Evolutionary conservation across 345 rosid species (phyloP).

Genomic region (Xanthoceras sorbifolium): DNA sequence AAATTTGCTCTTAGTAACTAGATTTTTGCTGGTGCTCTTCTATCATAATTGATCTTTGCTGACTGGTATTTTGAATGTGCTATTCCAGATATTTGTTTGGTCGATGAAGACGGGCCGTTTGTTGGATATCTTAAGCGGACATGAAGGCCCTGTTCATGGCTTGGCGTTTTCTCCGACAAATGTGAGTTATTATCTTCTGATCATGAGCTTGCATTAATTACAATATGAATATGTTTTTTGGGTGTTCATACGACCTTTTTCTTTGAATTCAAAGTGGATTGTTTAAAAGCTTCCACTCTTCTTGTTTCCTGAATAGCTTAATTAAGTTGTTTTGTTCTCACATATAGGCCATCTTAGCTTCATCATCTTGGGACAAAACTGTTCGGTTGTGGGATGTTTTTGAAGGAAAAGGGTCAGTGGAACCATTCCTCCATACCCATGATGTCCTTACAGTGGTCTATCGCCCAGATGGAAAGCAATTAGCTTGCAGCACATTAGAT

Average conservation of each 20-base stretch:
- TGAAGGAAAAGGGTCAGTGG: conserved; percentile 87
- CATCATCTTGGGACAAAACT: conserved; percentile 97
- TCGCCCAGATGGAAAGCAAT: conserved; percentile 95
- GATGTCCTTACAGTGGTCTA: conserved; percentile 85
- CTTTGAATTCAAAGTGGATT: neutral
- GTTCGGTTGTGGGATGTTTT: conserved; percentile 95
- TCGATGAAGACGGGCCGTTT: conserved; percentile 98
- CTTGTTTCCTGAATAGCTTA: conserved; percentile 18
- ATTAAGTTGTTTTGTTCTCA: neutral
- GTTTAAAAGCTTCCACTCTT: neutral
- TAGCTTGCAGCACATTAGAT: conserved; percentile 91
- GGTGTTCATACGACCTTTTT: conserved; percentile 6
- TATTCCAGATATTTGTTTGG: conserved; percentile 89
- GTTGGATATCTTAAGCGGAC: conserved; percentile 90
- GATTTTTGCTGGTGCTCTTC: neutral
- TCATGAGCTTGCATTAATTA: neutral
- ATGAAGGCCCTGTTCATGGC: conserved; percentile 98
- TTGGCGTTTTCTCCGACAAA: conserved; percentile 81
- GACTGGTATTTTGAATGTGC: conserved; percentile 7
- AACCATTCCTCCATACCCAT: conserved; percentile 84
- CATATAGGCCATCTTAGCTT: conserved; percentile 70
- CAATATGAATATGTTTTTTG: conserved; percentile 3
- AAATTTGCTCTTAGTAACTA: conserved; percentile 6
- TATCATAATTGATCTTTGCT: conserved; percentile 12
- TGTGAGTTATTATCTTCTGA: conserved; percentile 50